Conservation (phyloP, 108 stramenopile species). For the Licmophora abbreviata region DNA sequence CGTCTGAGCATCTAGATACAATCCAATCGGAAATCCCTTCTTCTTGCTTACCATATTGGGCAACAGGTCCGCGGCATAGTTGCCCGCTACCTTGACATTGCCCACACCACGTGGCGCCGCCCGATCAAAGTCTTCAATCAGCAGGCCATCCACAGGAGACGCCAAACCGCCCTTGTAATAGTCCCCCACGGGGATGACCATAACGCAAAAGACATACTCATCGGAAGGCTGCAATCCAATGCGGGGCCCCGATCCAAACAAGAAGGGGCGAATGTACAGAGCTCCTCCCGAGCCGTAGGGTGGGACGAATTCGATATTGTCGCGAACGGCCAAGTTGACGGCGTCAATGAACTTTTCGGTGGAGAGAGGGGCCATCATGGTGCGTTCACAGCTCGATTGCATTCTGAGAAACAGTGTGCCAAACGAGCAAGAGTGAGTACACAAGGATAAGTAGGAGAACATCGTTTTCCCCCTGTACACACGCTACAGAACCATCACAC, state of each 20-base stretch:
- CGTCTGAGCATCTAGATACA: slow-evolving; percentile 94
- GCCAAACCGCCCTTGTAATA: slow-evolving; percentile 97
- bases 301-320: slow-evolving; percentile 95
- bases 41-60: slow-evolving; percentile 95
- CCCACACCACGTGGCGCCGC: slow-evolving; percentile 97
- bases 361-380: slow-evolving; percentile 88
- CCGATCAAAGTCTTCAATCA: slow-evolving; percentile 94
- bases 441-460: too few relatives aligned
- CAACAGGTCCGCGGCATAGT: slow-evolving; percentile 97
- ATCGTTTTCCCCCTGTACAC: too few relatives aligned
- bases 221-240: slow-evolving; percentile 97
- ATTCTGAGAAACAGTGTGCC: too few relatives aligned
- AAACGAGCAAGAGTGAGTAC: too few relatives aligned
- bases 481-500: too few relatives aligned
- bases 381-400: slow-evolving; percentile 69
- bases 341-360: slow-evolving; percentile 87
- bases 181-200: slow-evolving; percentile 95
- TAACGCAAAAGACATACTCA: slow-evolving; percentile 92
- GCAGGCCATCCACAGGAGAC: slow-evolving; percentile 79
- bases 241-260: slow-evolving; percentile 92
- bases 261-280: slow-evolving; percentile 92
- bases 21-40: slow-evolving; percentile 92
- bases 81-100: slow-evolving; percentile 94
- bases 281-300: slow-evolving; percentile 93
- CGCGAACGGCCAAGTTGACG: slow-evolving; percentile 75